Base-by-base conservation (phyloP, 2,329 filamentous ascomycete genomes). In the Lecanoromycetidae sp. region DNA sequence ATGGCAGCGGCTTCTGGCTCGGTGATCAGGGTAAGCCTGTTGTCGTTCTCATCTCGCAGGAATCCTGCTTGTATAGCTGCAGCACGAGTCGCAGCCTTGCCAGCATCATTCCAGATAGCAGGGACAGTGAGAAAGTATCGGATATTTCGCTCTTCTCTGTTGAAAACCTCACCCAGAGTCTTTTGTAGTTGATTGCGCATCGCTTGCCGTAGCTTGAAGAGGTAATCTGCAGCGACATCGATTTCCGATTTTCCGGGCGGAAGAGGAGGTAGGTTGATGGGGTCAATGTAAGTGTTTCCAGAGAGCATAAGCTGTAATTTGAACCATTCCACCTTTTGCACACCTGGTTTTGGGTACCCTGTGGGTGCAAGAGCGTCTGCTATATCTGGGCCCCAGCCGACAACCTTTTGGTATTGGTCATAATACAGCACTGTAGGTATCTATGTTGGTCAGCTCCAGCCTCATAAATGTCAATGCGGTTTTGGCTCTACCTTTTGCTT, bases 261-360 rank as follows among this genome's bases (percentile, higher is more conserved):
- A 63, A 96, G 84, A 55, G 91, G 91, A 39, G 91, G 91, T 56
- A 98, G 79, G 75, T 96, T 96, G 71, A 96, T 96, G 53, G 91
- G 91, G 66, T 96, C 91, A 62, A 96, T 96, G 66, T 96, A 96
- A 36, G 91, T 96, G 74, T 96, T 96, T 54, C 91, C 91, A 51
- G 87, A 95, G 53, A 95, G 76, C 91, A 96, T 96, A 48, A 98
- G 79, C 70, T 98, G 91, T 57, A 98, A 77, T 74, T 96, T 96
- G 77, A 98, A 96, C 91, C 91, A 98, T 70, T 96, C 91, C 20
- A 96, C 90, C 71, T 96, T 96, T 67, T 96, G 91, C 57, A 98
- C 90, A 55, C 90, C 90, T 27, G 86, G 86, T 72, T 96, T 96
- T 57, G 91, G 91, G 66, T 96, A 96, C 54, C 91, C 91, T 33